Conservation (phyloP, 2,329 filamentous ascomycete genomes). For the Aspergillus floridensis region DNA sequence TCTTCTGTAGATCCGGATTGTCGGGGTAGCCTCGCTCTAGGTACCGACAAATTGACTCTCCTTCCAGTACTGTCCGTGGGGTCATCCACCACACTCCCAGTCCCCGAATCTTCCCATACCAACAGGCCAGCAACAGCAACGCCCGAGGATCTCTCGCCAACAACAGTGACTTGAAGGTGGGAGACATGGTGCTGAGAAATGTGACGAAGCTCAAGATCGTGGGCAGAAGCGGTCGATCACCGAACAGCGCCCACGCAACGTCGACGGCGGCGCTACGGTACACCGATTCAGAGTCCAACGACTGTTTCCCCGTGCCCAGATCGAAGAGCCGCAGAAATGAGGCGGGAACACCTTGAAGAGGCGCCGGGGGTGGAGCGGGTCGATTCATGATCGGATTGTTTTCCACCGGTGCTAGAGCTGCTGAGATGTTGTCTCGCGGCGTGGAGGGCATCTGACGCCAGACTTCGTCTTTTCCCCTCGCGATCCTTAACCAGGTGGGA, state of each 20-base stretch:
- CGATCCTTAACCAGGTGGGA: neutral
- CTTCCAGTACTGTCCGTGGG: neutral
- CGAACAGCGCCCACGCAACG: neutral
- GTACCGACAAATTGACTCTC: neutral
- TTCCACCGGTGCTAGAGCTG: neutral
- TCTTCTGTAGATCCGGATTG: neutral
- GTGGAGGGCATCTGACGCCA: neutral
- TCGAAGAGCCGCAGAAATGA: neutral
- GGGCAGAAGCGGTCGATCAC: neutral
- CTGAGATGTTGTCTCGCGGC: neutral
- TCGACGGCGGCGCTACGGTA: neutral
- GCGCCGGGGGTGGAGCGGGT: too few relatives aligned
- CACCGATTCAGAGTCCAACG: neutral
- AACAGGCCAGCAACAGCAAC: neutral
- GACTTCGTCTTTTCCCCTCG: neutral
- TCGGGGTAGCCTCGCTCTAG: neutral
- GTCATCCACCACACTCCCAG: slow-evolving; percentile 2
- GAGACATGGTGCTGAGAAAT: neutral
- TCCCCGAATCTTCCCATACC: neutral
- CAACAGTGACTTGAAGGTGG: neutral
- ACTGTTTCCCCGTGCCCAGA: neutral
- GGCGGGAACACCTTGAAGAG: neutral
- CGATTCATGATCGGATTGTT: neutral
- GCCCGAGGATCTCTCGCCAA: neutral
- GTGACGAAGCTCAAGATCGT: neutral